Evolutionary conservation across 176 grass and related monocot genomes (phyloP), one percentile per base, ranked within the genome.

Genomic region (Zoysia japonica): DNA sequence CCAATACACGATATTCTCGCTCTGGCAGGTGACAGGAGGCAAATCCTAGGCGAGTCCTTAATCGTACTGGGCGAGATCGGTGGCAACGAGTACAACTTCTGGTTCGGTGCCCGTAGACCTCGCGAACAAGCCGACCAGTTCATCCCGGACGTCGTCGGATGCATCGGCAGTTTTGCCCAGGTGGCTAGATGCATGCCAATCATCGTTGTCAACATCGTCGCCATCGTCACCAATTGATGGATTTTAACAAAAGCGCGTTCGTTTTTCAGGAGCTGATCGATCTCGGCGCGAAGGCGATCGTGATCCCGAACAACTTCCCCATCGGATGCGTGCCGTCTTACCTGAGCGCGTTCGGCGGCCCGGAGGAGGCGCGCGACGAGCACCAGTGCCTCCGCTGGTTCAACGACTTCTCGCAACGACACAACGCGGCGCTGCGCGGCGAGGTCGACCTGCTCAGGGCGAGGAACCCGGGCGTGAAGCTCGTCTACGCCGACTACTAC

Each of bases 21-120:
- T 48, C 64, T 47, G 1, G 14, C 65, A 90, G 88, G 53, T 80
- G 35, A 61, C 13, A 50, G 46, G 53, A 70, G 16, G 10, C 14
- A 14, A 40, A 19, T 90, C 50, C 59, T 93, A 19, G 46, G 36
- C 12, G 82, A 73, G 15, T 93, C 90, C 47, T 61, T 93, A 8
- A 45, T 90, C 80, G 44, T 85, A 5, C 39, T 90, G 35, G 91
- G 91, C 17, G 87, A 83, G 67, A 93, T 93, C 19, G 87, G 91
- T 13, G 91, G 91, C 48, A 90, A 93, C 38, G 87, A 93, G 45
- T 93, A 93, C 78, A 90, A 93, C 71, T 89, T 71, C 50, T 83
- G 80, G 74, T 74, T 93, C 35, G 1, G 13, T 6, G 1, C 2
- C 7, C 40, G 0, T 12, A 75, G 10, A 38, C 85, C 91, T 19